phyloP scores from a whole-genome alignment of 2,329 filamentous ascomycete genomes.

The Cordyceps tenuipes region DNA sequence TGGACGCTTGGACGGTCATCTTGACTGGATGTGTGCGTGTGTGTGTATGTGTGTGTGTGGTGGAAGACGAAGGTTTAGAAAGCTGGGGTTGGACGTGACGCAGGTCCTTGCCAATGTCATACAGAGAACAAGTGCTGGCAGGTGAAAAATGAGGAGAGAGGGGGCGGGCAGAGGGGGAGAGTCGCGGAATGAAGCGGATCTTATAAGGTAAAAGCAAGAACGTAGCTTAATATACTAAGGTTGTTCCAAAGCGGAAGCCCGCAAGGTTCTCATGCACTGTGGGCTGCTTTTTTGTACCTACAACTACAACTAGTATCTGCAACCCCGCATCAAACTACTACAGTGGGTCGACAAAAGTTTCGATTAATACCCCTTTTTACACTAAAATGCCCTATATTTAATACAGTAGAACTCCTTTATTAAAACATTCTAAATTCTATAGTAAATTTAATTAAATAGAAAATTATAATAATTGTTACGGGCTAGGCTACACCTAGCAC shows the following conservation, averaged over 20 bases:
- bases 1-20: slow-evolving; percentile 64
- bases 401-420: too few species aligned
- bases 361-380: too few species aligned
- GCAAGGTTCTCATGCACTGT: too few species aligned
- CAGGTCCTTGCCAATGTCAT: neutral
- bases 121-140: neutral
- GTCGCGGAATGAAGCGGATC: neutral
- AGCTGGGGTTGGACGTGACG: neutral
- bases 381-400: too few species aligned
- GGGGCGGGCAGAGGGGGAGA: neutral
- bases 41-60: slow-evolving; percentile 17
- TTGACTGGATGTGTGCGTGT: neutral
- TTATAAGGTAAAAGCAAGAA: slow-evolving; percentile 2
- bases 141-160: neutral
- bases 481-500: too few species aligned
- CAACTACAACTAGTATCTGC: too few species aligned
- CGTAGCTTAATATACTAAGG: neutral
- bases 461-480: too few species aligned
- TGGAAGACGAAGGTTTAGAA: slow-evolving; percentile 14
- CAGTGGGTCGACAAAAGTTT: too few species aligned
- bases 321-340: slow-evolving; percentile 6
- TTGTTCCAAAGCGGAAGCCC: slow-evolving; percentile 1
- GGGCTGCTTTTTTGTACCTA: too few species aligned
- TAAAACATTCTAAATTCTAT: too few species aligned
- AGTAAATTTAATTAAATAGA: too few species aligned